These are phyloP conservation scores for Berberis vulgaris DNA, from an alignment of 164 flowering plant genomes.

Conservation along the genomic window DNA sequence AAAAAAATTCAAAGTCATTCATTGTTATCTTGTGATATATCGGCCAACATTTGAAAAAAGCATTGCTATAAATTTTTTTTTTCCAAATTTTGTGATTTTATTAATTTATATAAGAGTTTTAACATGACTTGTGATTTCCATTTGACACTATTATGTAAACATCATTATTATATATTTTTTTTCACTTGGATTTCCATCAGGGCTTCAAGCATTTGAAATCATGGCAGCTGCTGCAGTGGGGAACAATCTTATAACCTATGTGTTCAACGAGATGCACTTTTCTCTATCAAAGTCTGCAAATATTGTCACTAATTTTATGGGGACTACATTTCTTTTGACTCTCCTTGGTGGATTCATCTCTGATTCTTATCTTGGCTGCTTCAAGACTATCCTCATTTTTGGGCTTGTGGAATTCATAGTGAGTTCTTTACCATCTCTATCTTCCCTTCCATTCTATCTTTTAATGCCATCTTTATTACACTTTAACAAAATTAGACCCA, in stretches of 20 bases:
- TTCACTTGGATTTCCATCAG: conserved; percentile 20
- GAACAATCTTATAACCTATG: conserved; percentile 84
- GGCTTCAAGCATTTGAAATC: conserved; percentile 79
- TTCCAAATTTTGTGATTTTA: too few species aligned
- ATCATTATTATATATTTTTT: background rate
- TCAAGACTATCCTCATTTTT: conserved; percentile 89
- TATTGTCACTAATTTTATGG: conserved; percentile 89
- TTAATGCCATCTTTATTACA: background rate
- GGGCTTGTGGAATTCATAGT: conserved; percentile 90
- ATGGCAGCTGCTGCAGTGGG: conserved; percentile 95
- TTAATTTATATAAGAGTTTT: too few species aligned
- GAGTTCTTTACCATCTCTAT: conserved; percentile 8
- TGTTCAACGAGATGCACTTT: conserved; percentile 86
- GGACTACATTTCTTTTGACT: conserved; percentile 76
- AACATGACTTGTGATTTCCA: too few species aligned
- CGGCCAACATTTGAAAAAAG: too few species aligned
- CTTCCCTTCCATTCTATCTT: background rate
- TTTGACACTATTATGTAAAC: background rate
- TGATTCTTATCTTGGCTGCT: conserved; percentile 85
- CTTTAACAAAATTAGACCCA: background rate
- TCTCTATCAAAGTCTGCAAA: conserved; percentile 78
- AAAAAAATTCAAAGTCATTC: too few species aligned
- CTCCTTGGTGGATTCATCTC: conserved; percentile 88
- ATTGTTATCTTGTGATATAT: too few species aligned
- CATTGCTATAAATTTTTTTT: too few species aligned